Evolutionary conservation across 805 yeast genomes (phyloP), one percentile per base, ranked within the genome.

Genomic region (Scheffersomyces amazonensis): DNA sequence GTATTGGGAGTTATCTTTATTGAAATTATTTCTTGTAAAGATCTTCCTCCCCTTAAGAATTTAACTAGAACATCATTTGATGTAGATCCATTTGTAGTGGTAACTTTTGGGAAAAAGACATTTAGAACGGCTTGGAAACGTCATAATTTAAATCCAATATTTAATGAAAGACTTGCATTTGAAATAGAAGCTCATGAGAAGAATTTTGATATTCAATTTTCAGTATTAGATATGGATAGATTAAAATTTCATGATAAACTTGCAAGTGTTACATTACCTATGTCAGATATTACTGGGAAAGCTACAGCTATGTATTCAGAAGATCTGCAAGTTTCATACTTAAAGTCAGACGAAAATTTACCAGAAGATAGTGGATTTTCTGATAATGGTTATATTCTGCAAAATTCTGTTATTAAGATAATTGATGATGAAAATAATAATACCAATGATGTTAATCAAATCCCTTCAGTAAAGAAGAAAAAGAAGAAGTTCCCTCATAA

Each of bases 31-130:
- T 76, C 83, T 1, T 88, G 91, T 8, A 64, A 77, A 2, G 88
- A 83, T 40, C 66, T 91, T 25, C 99, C 99, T 1, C 87, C 95
- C 0, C 71, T 82, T 37, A 73, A 75, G 29, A 82, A 83, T 46
- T 64, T 86, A 12, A 79, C 86, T 0, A 68, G 89, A 8, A 78
- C 87, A 16, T 82, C 90, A 1, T 91, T 85, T 54, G 96, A 89
- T 59, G 87, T 93, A 95, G 99, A 93, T 55, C 98, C 98, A 2
- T 93, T 91, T 63, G 91, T 91, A 2, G 88, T 91, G 15, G 82
- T 88, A 1, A 81, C 96, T 0, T 88, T 91, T 58, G 96, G 96
- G 8, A 82, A 85, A 50, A 83, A 83, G 47, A 88, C 91, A 0
- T 91, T 78, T 58, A 76, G 95, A 48, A 89, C 97, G 0, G 81